Percentiles rank a stretch among this genome's conserved stretches.
Evolutionary conservation across 192 early-diverging fungal species (phyloP).

Genomic region (Bifiguratus adelaidae): DNA sequence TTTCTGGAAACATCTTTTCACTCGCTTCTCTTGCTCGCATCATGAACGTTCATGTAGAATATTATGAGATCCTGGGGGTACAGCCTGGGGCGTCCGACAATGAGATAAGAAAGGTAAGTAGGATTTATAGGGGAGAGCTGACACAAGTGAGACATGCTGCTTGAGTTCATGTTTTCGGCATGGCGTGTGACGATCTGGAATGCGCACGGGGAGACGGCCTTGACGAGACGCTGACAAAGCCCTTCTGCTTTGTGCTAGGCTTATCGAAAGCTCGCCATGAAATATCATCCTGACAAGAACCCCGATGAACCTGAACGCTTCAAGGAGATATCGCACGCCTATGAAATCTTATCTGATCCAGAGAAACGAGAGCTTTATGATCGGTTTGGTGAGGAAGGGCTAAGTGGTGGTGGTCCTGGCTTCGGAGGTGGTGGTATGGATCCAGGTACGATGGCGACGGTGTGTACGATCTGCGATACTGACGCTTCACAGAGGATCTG

Average conservation of each 20-base stretch:
- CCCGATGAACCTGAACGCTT: slow-evolving; percentile 28
- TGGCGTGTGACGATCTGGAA: background rate
- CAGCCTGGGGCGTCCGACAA: slow-evolving; percentile 39
- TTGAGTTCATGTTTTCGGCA: background rate
- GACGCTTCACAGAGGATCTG: slow-evolving; percentile 73
- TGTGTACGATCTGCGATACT: too few species aligned
- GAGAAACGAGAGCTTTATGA: slow-evolving; percentile 84
- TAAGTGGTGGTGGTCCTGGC: slow-evolving; percentile 49
- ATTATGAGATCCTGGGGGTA: slow-evolving; percentile 23
- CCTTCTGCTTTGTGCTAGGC: background rate
- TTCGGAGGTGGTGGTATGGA: slow-evolving; percentile 46
- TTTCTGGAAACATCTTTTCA: too few species aligned
- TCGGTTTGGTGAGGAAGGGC: slow-evolving; percentile 81
- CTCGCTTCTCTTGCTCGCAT: too few species aligned
- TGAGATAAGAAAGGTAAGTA: slow-evolving; percentile 26
- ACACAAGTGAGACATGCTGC: background rate
- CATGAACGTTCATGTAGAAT: slow-evolving; percentile 17
- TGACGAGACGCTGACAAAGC: background rate
- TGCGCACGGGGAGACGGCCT: background rate
- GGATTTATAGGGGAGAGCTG: background rate
- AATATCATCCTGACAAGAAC: slow-evolving; percentile 81
- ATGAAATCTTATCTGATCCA: slow-evolving; percentile 74
- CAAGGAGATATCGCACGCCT: slow-evolving; percentile 58
- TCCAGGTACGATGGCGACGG: too few species aligned
- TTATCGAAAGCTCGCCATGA: slow-evolving; percentile 38